Base-by-base conservation (phyloP, 225 moss, liverwort and hornwort genomes). In the Sphagnum contortum region DNA sequence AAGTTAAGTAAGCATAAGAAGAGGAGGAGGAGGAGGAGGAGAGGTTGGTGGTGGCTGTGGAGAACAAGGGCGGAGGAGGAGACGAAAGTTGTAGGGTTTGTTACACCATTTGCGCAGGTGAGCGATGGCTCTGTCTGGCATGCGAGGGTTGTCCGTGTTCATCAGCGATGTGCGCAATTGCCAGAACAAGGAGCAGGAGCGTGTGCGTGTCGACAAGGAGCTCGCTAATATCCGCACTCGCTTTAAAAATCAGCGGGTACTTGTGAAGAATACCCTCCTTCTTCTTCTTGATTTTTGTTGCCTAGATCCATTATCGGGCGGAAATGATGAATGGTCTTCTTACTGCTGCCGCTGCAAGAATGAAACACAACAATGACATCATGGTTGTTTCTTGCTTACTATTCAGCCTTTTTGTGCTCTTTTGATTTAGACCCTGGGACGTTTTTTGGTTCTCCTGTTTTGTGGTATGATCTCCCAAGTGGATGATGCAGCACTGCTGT, bases 161-260 rank as follows among this genome's bases (percentile, higher is more conserved):
- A 95, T 95, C 53, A 92, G 95, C 77, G 95, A 95, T 64, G 95
- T 95, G 59, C 79, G 95, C 69, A 95, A 95, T 90, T 95, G 95
- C 55, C 92, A 95, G 76, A 95, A 95, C 64, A 95, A 95, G 83
- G 95, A 95, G 87, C 88, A 88, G 82, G 95, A 95, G 80, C 75
- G 80, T 55, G 79, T 78, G 74, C 95, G 95, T 8, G 92, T 95
- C 60, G 95, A 95, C 66, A 95, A 95, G 87, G 95, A 95, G 88
- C 90, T 95, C 50, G 95, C 95, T 3, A 95, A 95, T 66, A 95
- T 95, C 69, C 89, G 95, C 72, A 95, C 95, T 66, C 92, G 95
- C 63, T 95, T 95, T 78, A 95, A 95, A 75, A 87, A 87, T 73
- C 92, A 95, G 80, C 80, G 81, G 87, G 95, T 96, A 77, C 61